Evolutionary conservation across 805 yeast species (phyloP).

Genomic region (Spathaspora boniae): DNA sequence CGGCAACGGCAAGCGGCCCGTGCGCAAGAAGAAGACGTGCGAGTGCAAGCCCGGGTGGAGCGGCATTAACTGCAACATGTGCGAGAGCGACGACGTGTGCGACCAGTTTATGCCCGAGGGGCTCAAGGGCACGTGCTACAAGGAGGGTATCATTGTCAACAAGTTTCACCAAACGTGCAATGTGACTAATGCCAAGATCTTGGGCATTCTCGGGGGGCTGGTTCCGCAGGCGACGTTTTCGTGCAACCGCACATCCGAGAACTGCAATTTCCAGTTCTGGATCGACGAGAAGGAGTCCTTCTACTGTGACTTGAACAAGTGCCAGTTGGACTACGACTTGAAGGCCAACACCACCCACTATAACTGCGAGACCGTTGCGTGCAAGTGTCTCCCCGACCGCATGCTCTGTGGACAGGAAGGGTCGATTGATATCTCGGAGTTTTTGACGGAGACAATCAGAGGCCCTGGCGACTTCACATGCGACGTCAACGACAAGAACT

Average conservation of each 20-base stretch:
- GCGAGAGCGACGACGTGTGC: slow-evolving; percentile 71
- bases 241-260: slow-evolving; percentile 63
- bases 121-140: slow-evolving; percentile 82
- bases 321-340: slow-evolving; percentile 66
- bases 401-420: slow-evolving; percentile 95
- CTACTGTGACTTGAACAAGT: slow-evolving; percentile 77
- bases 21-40: slow-evolving; percentile 56
- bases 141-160: slow-evolving; percentile 78
- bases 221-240: slow-evolving; percentile 90
- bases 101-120: slow-evolving; percentile 86
- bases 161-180: slow-evolving; percentile 88
- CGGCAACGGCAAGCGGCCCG: slow-evolving; percentile 61
- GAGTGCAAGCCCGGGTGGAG: slow-evolving; percentile 83
- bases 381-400: slow-evolving; percentile 87
- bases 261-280: slow-evolving; percentile 95
- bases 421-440: slow-evolving; percentile 91
- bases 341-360: slow-evolving; percentile 66
- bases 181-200: slow-evolving; percentile 85
- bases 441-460: slow-evolving; percentile 78
- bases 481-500: slow-evolving; percentile 55
- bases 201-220: slow-evolving; percentile 73
- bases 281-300: slow-evolving; percentile 86
- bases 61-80: slow-evolving; percentile 91
- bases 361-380: slow-evolving; percentile 71
- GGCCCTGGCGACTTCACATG: slow-evolving; percentile 95